phyloP scores from a whole-genome alignment of 306 rosid genomes.

The Quercus glauca region DNA sequence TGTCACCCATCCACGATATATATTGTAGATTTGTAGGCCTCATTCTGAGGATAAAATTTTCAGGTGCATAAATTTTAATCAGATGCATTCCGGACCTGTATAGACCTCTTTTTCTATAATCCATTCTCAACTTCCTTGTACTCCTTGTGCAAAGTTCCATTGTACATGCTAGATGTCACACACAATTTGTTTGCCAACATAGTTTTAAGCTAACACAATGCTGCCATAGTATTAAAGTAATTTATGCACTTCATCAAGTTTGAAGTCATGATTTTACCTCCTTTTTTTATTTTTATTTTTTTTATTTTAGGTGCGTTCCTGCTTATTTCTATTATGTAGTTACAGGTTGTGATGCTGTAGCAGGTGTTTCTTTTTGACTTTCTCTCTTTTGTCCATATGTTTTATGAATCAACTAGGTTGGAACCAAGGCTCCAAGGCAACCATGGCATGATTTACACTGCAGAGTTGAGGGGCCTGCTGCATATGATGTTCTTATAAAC shows the following conservation, averaged over 20 bases:
- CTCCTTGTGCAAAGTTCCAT: too few relatives aligned
- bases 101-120: too few relatives aligned
- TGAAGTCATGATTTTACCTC: background rate
- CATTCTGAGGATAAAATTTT: too few relatives aligned
- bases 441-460: conserved; percentile 99
- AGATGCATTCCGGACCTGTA: too few relatives aligned
- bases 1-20: too few relatives aligned
- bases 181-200: too few relatives aligned
- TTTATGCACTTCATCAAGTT: background rate
- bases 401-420: conserved; percentile 51
- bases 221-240: too few relatives aligned
- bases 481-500: conserved; percentile 88
- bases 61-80: too few relatives aligned
- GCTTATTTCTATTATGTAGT: background rate
- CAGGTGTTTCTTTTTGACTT: background rate
- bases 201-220: too few relatives aligned
- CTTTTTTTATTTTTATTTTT: background rate
- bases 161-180: too few relatives aligned
- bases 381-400: background rate
- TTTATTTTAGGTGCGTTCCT: background rate
- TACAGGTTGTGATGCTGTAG: background rate
- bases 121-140: background rate
- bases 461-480: conserved; percentile 95
- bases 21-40: too few relatives aligned
- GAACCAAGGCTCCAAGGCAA: conserved; percentile 77